Evolutionary conservation across 2,329 filamentous ascomycete genomes (phyloP).

Genomic region (Hortaea sp.): DNA sequence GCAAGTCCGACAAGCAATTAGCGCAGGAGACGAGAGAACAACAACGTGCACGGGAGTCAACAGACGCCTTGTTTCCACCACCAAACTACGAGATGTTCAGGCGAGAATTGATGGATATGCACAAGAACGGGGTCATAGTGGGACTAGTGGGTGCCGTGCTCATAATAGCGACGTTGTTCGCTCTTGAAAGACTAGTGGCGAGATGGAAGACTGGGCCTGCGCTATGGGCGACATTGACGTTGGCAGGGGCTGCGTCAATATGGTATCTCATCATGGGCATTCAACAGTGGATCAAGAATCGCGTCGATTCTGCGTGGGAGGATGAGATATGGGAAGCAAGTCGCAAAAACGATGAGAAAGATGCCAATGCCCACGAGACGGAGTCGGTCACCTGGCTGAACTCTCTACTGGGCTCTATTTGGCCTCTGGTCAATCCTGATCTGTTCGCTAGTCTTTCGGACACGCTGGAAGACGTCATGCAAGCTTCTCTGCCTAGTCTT

Average conservation of each 20-base stretch:
- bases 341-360: slow-evolving; percentile 42
- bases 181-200: slow-evolving; percentile 12
- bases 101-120: slow-evolving; percentile 35
- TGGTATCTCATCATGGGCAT: slow-evolving; percentile 16
- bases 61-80: slow-evolving; percentile 45
- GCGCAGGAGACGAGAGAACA: slow-evolving; percentile 33
- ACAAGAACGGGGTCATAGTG: slow-evolving; percentile 34
- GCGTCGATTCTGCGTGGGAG: slow-evolving; percentile 53
- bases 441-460: slow-evolving; percentile 60
- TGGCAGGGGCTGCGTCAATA: slow-evolving; percentile 8
- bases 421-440: slow-evolving; percentile 68
- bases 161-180: slow-evolving; percentile 22
- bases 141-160: slow-evolving; percentile 24
- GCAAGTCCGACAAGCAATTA: slow-evolving; percentile 36
- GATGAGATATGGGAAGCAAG: slow-evolving; percentile 61
- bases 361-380: slow-evolving; percentile 40
- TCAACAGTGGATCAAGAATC: slow-evolving; percentile 51
- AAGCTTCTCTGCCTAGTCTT: slow-evolving; percentile 58
- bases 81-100: slow-evolving; percentile 39
- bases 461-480: slow-evolving; percentile 70
- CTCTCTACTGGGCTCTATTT: slow-evolving; percentile 55
- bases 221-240: slow-evolving; percentile 12
- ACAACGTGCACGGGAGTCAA: slow-evolving; percentile 33
- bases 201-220: slow-evolving; percentile 4
- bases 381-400: slow-evolving; percentile 66